Base-by-base conservation (phyloP, 345 rosid genomes). In the Sonneratia alba region DNA sequence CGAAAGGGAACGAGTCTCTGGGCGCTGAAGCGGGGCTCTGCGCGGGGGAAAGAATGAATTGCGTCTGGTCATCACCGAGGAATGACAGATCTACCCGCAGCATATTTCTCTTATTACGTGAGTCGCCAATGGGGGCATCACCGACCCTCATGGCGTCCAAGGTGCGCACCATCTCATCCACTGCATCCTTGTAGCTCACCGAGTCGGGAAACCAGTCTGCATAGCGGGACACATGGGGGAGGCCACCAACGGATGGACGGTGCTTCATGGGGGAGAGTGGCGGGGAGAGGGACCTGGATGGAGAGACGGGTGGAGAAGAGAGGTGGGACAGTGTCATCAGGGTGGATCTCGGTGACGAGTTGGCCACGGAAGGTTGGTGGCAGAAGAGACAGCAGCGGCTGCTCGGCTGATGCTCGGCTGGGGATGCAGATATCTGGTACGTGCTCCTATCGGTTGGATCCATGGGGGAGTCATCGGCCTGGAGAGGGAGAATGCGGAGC, bases 311-410 rank as follows among this genome's bases (percentile, higher is more conserved):
- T 67, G 86, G 84, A 16, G 98, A 53, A 21, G n/a, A 85, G 43
- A 87, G 40, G 77, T 82, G 85, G 36, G 89, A 83, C 67, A 81
- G 56, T 36, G 89, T 87, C 73, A 89, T 64, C 3, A 93, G 75
- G 73, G 97, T 93, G 37, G 96, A 91, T 0, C 89, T 91, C 0
- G 96, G 98, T 27, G 98, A 91, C 6, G 89, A 84, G 53, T 74
- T 73, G 43, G 76, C 47, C 34, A 47, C 15, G 0, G 87, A 67
- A 14, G 79, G 87, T 57, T 93, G 83, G 63, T 79, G 88, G 66
- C 97, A 85, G 63, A 80, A 78, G 74, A 83, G 34, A 81, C 98
- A 91, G 71, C 93, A 87, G 57, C 73, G 85, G 43, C 70, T 48
- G 59, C 43, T 78, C 45, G 7, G 45, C 27, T 68, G 74, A 36